Base-by-base conservation (phyloP, 202 grass and related monocot genomes). In the Miscanthus sacchariflorus region DNA sequence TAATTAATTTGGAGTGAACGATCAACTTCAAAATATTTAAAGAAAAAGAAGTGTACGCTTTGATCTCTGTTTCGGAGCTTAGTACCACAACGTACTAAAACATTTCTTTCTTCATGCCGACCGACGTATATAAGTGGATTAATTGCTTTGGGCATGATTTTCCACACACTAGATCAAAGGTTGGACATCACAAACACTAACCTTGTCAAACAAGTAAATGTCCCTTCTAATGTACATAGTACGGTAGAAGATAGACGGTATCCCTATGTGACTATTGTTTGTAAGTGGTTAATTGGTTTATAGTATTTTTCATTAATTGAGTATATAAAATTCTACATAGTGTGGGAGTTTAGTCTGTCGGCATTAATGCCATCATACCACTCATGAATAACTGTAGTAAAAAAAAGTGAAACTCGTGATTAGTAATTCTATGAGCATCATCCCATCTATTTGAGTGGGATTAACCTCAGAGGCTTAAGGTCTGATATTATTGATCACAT, bases 21-120 rank as follows among this genome's bases (percentile, higher is more conserved):
- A 44, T 25, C 40, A 25, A 73, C 40, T 23, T 73, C 70, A 73
- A 12, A 73, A 45, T 73, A 73, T 23, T 73, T 73, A 23, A 73
- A 69, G 4, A 9, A 72, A 72, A 39, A 63, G 19, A 14, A 73
- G 0, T 44, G 40, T 44, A 11, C 0, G 10, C 19, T 73, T 73
- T 21, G 21, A 45, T 24, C 70, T 73, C 10, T 72, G 1, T 44
- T 24, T 24, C 21, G 40, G 39, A 45, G 40, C 39, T 23, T 45
- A 44, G 4, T 45, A 21, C 40, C 11, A 44, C 18, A 12, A 24
- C n/a, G 9, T 63, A 63, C n/a, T 12, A 0, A 43, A 21, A 61
- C 58, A 70, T 72, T n/a, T 43, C 3, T 72, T 39, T 39, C 18
- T 23, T 72, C 40, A 42, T 24, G 70, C 17, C 21, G 0, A n/a